A percentile compares a stretch with the other conserved stretches of the same genome.
These are phyloP conservation scores for Henckelia pumila DNA, from an alignment of 257 asterid species.

Conservation along the genomic window DNA sequence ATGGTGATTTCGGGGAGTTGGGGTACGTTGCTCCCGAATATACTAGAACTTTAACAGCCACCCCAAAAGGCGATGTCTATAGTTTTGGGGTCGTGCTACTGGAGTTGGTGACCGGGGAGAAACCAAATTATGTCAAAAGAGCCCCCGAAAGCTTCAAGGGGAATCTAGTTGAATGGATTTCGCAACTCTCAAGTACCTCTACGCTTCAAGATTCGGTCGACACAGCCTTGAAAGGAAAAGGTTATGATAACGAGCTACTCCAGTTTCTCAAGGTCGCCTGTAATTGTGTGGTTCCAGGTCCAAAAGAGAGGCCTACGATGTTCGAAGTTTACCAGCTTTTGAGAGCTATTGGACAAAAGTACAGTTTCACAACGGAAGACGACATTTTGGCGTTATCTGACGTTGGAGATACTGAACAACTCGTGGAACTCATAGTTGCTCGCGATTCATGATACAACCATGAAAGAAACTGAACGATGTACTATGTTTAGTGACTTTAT, in stretches of 20 bases:
- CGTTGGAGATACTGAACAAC: constrained; percentile 37
- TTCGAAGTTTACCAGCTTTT: constrained; percentile 81
- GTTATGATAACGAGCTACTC: constrained; percentile 60
- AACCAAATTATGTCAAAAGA: constrained; percentile 48
- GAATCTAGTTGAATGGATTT: constrained; percentile 78
- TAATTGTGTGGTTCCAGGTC: constrained; percentile 61
- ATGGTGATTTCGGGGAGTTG: constrained; percentile 84
- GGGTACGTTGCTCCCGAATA: constrained; percentile 94
- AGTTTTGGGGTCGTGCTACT: constrained; percentile 90
- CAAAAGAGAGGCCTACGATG: constrained; percentile 86
- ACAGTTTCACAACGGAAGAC: constrained; percentile 59
- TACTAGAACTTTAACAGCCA: constrained; percentile 67
- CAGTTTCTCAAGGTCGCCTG: constrained; percentile 87
- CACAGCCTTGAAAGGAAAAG: constrained; percentile 49
- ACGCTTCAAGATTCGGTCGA: constrained; percentile 74
- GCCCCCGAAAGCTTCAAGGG: constrained; percentile 80
- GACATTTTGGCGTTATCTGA: constrained; percentile 53
- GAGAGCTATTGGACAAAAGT: constrained; percentile 66
- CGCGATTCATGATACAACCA: constrained; percentile 41
- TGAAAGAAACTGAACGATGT: background rate
- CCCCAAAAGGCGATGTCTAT: constrained; percentile 89
- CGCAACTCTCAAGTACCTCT: constrained; percentile 54
- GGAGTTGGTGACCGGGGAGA: constrained; percentile 74
- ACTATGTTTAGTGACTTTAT: too few species aligned
- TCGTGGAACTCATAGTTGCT: constrained; percentile 84